Evolutionary conservation across 805 yeast genomes (phyloP), one percentile per base, ranked within the genome.

Genomic region (Jamesozyma lodderae): DNA sequence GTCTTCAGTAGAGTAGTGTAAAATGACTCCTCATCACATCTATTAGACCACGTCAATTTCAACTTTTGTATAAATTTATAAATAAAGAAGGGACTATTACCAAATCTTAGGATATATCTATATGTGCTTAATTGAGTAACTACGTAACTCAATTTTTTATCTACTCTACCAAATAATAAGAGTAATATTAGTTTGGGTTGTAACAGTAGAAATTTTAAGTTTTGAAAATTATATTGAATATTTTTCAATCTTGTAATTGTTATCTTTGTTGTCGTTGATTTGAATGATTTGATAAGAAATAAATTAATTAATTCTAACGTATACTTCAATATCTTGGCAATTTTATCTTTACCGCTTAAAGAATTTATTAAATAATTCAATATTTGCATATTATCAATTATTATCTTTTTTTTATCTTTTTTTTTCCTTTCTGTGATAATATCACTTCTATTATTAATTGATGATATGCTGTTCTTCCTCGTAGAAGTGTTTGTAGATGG

Each of bases 51-150:
- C 8, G 32, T 24, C n/a, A 24, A 14, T 37, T 42, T 1, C 70
- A 15, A 43, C 67, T 68, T 28, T 46, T 45, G 19, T 53, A 35
- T 15, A 75, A 40, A 44, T 22, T 63, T 57, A 24, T 69, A 52
- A 2, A 76, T 32, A 45, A 81, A 65, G 56, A 78, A 76, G 1
- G 86, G 86, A 10, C 81, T 69, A 35, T 77, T 76, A 29, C 88
- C 90, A 43, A 79, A 79, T 48, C 90, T 67, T 45, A 81, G 59
- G 40, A 78, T 69, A 51, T 79, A 85, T 57, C 92, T 71, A 69
- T 62, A 35, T 10, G 41, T 44, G 17, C 38, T 31, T 16, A 41
- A 21, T 21, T 37, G 37, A 11, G 14, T 10, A 6, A 16, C 22
- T 4, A 36, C 19, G 19, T 23, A 32, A 16, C n/a, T 15, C 15